A percentile compares a stretch with the other conserved stretches of the same genome.
phyloP scores from a whole-genome alignment of 2,329 filamentous ascomycete species.

The Stagonosporopsis cucurbitacearum region DNA sequence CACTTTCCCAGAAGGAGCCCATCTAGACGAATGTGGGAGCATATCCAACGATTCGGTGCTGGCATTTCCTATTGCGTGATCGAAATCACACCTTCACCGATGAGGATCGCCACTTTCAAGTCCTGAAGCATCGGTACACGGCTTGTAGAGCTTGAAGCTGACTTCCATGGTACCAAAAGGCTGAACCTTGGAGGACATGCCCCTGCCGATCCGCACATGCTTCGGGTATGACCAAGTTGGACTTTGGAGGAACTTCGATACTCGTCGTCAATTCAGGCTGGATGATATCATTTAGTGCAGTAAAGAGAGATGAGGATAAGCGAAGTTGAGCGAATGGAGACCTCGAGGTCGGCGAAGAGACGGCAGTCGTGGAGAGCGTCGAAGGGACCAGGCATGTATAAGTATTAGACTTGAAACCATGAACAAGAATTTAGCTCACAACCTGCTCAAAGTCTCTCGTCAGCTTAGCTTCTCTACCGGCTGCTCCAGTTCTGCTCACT shows the following conservation, averaged over 20 bases:
- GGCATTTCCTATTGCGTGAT: background rate
- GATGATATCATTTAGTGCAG: conserved; percentile 27
- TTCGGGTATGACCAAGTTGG: background rate
- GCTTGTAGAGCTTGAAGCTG: background rate
- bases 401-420: conserved; percentile 18
- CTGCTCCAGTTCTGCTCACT: conserved; percentile 9
- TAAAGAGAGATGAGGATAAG: conserved; percentile 26
- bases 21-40: background rate
- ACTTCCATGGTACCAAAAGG: background rate
- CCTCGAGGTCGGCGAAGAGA: background rate
- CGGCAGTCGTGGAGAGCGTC: background rate
- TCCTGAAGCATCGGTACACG: background rate
- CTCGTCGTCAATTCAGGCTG: conserved; percentile 29
- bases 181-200: background rate
- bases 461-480: conserved; percentile 16
- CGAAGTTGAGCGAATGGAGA: conserved; percentile 3
- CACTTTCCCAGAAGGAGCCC: background rate
- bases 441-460: conserved; percentile 36
- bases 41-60: background rate
- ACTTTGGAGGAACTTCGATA: conserved; percentile 18
- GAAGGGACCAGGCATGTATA: conserved; percentile 24
- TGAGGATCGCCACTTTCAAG: background rate
- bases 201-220: conserved; percentile 30
- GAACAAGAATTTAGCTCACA: conserved; percentile 32
- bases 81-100: background rate